Percentiles rank a stretch among this genome's conserved stretches.
phyloP scores from a whole-genome alignment of 2,329 filamentous ascomycete genomes.

The Botrytis medusae region DNA sequence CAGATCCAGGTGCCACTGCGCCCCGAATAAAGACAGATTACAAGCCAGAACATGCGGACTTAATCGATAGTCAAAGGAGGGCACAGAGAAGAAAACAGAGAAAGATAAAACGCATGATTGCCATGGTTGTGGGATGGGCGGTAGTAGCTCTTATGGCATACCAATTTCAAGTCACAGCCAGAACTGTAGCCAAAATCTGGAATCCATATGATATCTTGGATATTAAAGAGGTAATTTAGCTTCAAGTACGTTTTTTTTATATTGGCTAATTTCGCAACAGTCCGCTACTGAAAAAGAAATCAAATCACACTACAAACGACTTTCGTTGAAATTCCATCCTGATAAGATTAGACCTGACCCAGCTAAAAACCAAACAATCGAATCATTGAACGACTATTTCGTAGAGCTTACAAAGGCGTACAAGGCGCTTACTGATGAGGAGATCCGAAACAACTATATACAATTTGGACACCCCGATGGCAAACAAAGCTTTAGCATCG shows the following conservation, averaged over 20 bases:
- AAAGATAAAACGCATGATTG: constrained; percentile 78
- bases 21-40: constrained; percentile 80
- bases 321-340: constrained; percentile 85
- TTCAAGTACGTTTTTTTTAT: not conserved
- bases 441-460: constrained; percentile 93
- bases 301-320: constrained; percentile 83
- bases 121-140: constrained; percentile 75
- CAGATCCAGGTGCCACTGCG: constrained; percentile 74
- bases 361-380: constrained; percentile 83
- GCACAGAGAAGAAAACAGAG: constrained; percentile 89
- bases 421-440: constrained; percentile 96
- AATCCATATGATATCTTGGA: constrained; percentile 96
- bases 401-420: constrained; percentile 97
- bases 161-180: constrained; percentile 77
- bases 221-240: constrained; percentile 65
- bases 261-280: constrained; percentile 46
- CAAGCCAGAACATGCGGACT: constrained; percentile 76
- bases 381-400: constrained; percentile 82
- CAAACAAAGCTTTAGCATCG: constrained; percentile 97
- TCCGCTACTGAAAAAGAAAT: constrained; percentile 85
- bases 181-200: constrained; percentile 75
- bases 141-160: constrained; percentile 90
- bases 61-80: constrained; percentile 78
- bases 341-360: constrained; percentile 87
- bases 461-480: constrained; percentile 96